Conservation (phyloP, 129 eudicot genomes). For the Lonicera japonica region DNA sequence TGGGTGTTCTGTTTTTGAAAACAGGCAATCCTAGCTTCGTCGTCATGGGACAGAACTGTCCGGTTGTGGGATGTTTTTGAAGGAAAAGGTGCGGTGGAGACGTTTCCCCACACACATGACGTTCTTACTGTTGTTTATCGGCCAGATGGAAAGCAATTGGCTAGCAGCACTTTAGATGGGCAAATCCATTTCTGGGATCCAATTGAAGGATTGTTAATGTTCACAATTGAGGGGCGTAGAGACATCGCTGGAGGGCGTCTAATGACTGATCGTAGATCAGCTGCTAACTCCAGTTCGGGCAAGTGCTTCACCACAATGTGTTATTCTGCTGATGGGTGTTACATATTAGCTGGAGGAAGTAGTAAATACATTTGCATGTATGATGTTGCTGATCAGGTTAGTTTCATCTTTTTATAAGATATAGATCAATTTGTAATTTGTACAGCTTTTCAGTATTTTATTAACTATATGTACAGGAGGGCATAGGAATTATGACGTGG, state of each 20-base stretch:
- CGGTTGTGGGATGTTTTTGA: constrained; percentile 96
- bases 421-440: background rate
- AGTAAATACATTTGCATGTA: constrained; percentile 95
- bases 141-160: constrained; percentile 97
- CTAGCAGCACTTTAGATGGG: constrained; percentile 92
- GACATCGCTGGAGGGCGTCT: constrained; percentile 96
- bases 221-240: constrained; percentile 91
- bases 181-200: constrained; percentile 97
- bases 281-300: constrained; percentile 80
- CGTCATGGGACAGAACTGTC: constrained; percentile 97
- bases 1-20: background rate
- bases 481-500: no score
- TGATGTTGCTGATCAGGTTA: constrained; percentile 95
- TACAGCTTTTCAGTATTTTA: background rate
- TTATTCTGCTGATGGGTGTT: constrained; percentile 95
- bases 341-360: constrained; percentile 94
- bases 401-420: constrained; percentile 15
- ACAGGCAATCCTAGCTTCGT: constrained; percentile 82
- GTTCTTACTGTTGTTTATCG: constrained; percentile 91
- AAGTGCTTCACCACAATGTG: constrained; percentile 89
- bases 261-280: constrained; percentile 89
- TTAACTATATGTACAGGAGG: background rate
- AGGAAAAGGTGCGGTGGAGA: constrained; percentile 84
- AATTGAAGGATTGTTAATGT: constrained; percentile 68
- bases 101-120: constrained; percentile 83